Percentiles rank a stretch among this genome's conserved stretches.
These are phyloP conservation scores for Cyclostephanos invisitatus DNA, from an alignment of 108 stramenopile genomes.

Conservation along the genomic window DNA sequence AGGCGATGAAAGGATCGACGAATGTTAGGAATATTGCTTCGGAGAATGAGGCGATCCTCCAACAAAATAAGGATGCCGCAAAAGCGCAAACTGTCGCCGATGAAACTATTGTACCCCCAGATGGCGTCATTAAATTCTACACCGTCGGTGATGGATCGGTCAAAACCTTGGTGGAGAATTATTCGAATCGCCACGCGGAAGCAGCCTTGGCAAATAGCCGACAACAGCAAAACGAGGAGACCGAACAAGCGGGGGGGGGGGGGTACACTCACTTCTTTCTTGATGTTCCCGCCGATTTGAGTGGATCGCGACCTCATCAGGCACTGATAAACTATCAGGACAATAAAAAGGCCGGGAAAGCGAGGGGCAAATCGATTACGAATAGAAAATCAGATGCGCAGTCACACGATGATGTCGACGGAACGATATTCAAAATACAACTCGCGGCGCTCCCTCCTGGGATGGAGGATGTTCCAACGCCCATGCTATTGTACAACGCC, in stretches of 20 bases:
- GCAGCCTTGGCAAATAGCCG: constrained; percentile 24
- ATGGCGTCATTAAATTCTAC: constrained; percentile 54
- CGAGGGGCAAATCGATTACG: background rate
- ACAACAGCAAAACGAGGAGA: constrained; percentile 17
- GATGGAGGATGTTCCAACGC: constrained; percentile 39
- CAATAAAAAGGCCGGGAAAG: constrained; percentile 23
- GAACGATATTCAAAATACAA: constrained; percentile 70
- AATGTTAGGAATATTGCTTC: background rate
- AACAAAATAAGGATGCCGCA: background rate
- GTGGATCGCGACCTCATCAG: constrained; percentile 61
- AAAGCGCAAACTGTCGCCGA: background rate
- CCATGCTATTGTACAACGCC: constrained; percentile 68
- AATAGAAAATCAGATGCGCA: constrained; percentile 23
- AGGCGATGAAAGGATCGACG: constrained; percentile 49
- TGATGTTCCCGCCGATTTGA: constrained; percentile 60
- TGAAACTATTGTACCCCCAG: constrained; percentile 6
- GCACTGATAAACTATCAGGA: constrained; percentile 68
- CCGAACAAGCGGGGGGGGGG: constrained; percentile 4
- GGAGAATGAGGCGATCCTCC: background rate
- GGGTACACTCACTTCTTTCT: constrained; percentile 63
- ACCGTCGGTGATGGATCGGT: constrained; percentile 63
- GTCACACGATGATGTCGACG: constrained; percentile 19
- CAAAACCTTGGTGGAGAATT: constrained; percentile 49
- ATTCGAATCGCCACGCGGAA: constrained; percentile 41
- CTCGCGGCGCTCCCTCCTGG: constrained; percentile 49